Base-by-base conservation (phyloP, 139 green algal species). In the Trebouxia sp. region DNA sequence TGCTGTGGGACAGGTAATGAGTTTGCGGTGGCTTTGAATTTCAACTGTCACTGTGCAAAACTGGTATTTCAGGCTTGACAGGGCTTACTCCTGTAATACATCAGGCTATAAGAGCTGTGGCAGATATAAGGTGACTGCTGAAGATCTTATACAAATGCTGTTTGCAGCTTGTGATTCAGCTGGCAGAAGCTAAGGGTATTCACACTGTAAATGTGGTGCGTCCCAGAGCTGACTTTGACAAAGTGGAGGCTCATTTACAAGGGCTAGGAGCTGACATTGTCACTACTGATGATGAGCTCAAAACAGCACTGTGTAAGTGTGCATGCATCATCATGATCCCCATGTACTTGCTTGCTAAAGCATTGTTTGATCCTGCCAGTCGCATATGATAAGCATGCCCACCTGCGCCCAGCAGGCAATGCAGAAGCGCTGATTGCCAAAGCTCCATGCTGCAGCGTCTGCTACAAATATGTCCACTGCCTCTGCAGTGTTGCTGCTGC, bases 151-250 rank as follows among this genome's bases (percentile, higher is more conserved):
- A 30, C 1, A 39, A 32, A 45, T 37, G 45, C 32, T 45, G 17
- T 24, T 9, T 79, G 72, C 72, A 79, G 72, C 28, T 89, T 17
- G 90, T 98, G 0, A 96, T 98, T 45, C 90, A 98, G 82, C 79
- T 98, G 26, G 93, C 94, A 5, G 84, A 81, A 17, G 70, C 82
- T 8, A 86, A 83, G 35, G 93, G 91, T n/a, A 41, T 98, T 22
- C 87, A 87, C 28, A 97, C 94, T 0, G 77, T 98, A 56, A 98
- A 97, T 83, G 72, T 98, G 5, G 88, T 98, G 0, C 86, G 94
- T 0, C 85, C 95, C 42, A 90, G 92, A 80, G 45, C 45, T 30
- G 45, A 78, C 65, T 80, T 87, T 86, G 65, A 83, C 0, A 85
- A 83, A 45, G 85, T 89, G n/a, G 85, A 89, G 70, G 22, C 70